These are phyloP conservation scores for Wickerhamomyces chambardii DNA, from an alignment of 805 yeast species.

Conservation along the genomic window DNA sequence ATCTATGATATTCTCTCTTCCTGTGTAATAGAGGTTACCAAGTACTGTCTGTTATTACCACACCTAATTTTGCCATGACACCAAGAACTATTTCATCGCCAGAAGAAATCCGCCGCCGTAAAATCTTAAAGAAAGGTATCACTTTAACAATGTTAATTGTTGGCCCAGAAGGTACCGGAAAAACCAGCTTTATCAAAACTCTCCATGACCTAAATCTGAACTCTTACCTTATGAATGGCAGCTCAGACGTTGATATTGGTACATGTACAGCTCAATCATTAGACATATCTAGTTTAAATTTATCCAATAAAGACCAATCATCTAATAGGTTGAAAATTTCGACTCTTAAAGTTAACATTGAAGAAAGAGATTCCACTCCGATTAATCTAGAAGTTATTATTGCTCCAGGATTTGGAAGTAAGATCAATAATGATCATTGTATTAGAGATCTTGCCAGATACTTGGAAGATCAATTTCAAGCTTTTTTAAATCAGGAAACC, in stretches of 20 bases:
- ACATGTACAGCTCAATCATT: too few species aligned
- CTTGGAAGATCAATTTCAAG: conserved; percentile 65
- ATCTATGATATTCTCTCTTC: too few species aligned
- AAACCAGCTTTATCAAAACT: conserved; percentile 64
- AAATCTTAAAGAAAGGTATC: conserved; percentile 52
- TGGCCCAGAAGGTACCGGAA: conserved; percentile 71
- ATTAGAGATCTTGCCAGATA: conserved; percentile 43
- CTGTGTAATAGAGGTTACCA: too few species aligned
- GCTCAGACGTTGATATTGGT: too few species aligned
- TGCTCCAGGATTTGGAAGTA: conserved; percentile 76
- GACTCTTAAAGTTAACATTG: conserved; percentile 42
- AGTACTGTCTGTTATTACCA: too few species aligned
- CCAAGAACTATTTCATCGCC: conserved; percentile 16
- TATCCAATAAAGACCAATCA: too few species aligned
- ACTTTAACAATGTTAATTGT: conserved; percentile 60
- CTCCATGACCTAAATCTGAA: conserved; percentile 35
- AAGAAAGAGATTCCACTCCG: conserved; percentile 46
- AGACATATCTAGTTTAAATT: too few species aligned
- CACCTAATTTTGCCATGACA: too few species aligned
- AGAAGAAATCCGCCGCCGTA: conserved; percentile 42
- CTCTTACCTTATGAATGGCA: too few species aligned
- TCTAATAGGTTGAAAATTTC: conserved; percentile 27
- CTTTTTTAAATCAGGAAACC: conserved; percentile 64
- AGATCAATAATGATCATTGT: conserved; percentile 51
- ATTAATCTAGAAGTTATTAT: conserved; percentile 51